phyloP scores from a whole-genome alignment of 1,284 basidiomycete genomes.

The Apiotrichum domesticum region DNA sequence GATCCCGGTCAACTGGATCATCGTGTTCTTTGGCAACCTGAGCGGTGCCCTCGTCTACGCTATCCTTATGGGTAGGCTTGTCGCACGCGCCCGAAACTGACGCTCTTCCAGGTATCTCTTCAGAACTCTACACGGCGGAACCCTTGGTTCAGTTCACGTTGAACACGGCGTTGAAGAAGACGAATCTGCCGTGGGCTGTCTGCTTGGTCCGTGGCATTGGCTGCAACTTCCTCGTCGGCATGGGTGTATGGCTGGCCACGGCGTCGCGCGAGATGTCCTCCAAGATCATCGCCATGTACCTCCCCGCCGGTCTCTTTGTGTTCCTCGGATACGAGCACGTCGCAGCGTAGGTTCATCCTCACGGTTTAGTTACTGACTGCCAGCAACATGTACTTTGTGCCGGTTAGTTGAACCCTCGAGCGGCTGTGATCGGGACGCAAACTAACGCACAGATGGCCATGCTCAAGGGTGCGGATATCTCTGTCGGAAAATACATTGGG shows the following conservation, averaged over 20 bases:
- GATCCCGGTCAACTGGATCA: slow-evolving; percentile 33
- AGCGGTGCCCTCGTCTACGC: slow-evolving; percentile 35
- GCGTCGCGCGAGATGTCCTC: slow-evolving; percentile 36
- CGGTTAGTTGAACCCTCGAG: neutral
- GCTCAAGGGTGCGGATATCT: slow-evolving; percentile 26
- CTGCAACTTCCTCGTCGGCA: slow-evolving; percentile 39
- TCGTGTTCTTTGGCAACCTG: slow-evolving; percentile 44
- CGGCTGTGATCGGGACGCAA: neutral
- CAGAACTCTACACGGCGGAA: slow-evolving; percentile 12
- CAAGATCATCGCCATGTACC: slow-evolving; percentile 38
- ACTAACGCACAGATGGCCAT: slow-evolving; percentile 34
- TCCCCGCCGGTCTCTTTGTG: slow-evolving; percentile 42
- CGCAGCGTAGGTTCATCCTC: slow-evolving; percentile 20
- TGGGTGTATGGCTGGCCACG: slow-evolving; percentile 37
- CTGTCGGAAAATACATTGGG: slow-evolving; percentile 20
- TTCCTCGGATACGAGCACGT: slow-evolving; percentile 42
- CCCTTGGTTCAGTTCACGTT: slow-evolving; percentile 15
- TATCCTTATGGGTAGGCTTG: slow-evolving; percentile 22
- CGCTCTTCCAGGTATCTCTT: slow-evolving; percentile 16
- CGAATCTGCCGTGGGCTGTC: slow-evolving; percentile 19
- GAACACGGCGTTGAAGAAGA: slow-evolving; percentile 20
- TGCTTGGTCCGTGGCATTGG: slow-evolving; percentile 41
- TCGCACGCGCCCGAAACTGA: neutral
- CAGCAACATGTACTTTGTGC: slow-evolving; percentile 32
- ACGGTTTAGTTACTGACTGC: neutral